A percentile compares a stretch with the other conserved stretches of the same genome.
Conservation (phyloP, 345 rosid species). For the Crucihimalaya himalaica region DNA sequence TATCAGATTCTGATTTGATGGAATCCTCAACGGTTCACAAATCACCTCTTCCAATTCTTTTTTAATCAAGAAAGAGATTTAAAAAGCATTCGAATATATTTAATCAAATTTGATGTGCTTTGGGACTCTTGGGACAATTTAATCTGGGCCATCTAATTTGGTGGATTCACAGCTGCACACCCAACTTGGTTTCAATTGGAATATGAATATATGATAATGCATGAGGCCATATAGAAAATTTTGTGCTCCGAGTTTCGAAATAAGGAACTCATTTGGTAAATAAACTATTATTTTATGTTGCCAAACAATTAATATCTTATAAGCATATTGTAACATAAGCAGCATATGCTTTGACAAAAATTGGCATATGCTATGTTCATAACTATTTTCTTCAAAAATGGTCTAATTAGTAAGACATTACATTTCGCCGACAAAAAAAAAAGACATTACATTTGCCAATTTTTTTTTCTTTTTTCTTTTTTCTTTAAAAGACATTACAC, state of each 20-base stretch:
- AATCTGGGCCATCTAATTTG: slow-evolving; percentile 34
- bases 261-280: slow-evolving; percentile 28
- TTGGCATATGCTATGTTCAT: slow-evolving; percentile 20
- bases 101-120: slow-evolving; percentile 29
- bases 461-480: too few species aligned
- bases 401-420: not conserved
- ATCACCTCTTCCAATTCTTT: slow-evolving; percentile 6
- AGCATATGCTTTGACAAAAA: slow-evolving; percentile 23
- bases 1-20: slow-evolving; percentile 41
- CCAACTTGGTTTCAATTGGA: slow-evolving; percentile 33
- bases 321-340: slow-evolving; percentile 4
- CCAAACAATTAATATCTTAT: slow-evolving; percentile 14
- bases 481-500: not conserved
- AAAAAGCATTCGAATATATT: slow-evolving; percentile 21
- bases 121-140: slow-evolving; percentile 3
- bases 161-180: slow-evolving; percentile 32
- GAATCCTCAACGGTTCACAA: slow-evolving; percentile 38
- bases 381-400: not conserved
- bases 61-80: not conserved
- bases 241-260: slow-evolving; percentile 24
- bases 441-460: too few species aligned
- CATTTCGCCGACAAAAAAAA: not conserved
- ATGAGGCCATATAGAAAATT: not conserved
- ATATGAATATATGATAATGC: slow-evolving; percentile 33
- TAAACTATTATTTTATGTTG: slow-evolving; percentile 29